These are phyloP conservation scores for Colletotrichum destructivum DNA, from an alignment of 2,329 filamentous ascomycete genomes.

Conservation along the genomic window DNA sequence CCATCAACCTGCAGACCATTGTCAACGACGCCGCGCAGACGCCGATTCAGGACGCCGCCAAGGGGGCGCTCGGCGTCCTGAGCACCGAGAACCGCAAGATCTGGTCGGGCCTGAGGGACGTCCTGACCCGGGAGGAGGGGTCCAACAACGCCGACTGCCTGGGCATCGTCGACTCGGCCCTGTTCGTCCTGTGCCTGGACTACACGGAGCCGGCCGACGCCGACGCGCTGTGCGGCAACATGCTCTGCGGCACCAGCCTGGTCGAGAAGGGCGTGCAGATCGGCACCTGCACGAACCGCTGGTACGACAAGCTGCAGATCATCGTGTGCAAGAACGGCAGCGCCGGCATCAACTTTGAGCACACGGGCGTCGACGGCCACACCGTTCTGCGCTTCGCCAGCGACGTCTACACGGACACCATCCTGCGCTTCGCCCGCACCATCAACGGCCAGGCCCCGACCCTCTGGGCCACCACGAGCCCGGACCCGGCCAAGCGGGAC, in stretches of 20 bases:
- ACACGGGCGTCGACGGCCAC: slow-evolving; percentile 97
- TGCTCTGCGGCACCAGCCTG: slow-evolving; percentile 96
- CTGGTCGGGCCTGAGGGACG: slow-evolving; percentile 92
- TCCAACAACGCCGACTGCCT: slow-evolving; percentile 97
- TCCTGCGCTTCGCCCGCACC: slow-evolving; percentile 92
- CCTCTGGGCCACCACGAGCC: slow-evolving; percentile 91
- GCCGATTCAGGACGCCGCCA: slow-evolving; percentile 95
- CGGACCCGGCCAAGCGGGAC: slow-evolving; percentile 93
- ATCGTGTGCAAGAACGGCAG: slow-evolving; percentile 99
- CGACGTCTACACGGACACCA: slow-evolving; percentile 97
- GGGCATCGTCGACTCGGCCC: slow-evolving; percentile 93
- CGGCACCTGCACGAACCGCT: slow-evolving; percentile 96
- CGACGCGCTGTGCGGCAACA: slow-evolving; percentile 94
- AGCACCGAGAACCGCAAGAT: slow-evolving; percentile 97
- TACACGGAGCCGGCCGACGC: slow-evolving; percentile 88
- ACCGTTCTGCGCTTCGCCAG: slow-evolving; percentile 97
- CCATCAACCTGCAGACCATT: slow-evolving; percentile 92
- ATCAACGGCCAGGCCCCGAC: slow-evolving; percentile 96
- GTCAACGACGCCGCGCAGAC: slow-evolving; percentile 91
- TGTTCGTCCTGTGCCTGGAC: slow-evolving; percentile 94
- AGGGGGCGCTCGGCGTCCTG: slow-evolving; percentile 91
- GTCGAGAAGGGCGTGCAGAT: slow-evolving; percentile 95
- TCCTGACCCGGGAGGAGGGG: slow-evolving; percentile 86
- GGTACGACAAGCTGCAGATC: slow-evolving; percentile 99
- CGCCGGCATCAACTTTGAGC: slow-evolving; percentile 99